phyloP scores from a whole-genome alignment of 75 land plant species.

The Adiantum capillusveneris region DNA sequence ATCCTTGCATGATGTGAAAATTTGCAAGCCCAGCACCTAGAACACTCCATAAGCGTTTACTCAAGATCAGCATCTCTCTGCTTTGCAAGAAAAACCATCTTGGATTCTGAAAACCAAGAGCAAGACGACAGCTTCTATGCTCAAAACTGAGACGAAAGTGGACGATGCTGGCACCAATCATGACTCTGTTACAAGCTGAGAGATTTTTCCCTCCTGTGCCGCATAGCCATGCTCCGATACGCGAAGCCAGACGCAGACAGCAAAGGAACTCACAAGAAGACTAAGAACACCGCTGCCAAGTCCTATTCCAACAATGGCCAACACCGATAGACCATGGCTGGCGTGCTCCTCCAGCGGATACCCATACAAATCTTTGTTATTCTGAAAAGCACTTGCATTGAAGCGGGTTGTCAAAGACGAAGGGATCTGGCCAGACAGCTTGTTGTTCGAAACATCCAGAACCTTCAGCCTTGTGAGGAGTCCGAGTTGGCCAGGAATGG shows the following conservation, averaged over 20 bases:
- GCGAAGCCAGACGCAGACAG: constrained; percentile 80
- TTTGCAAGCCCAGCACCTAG: too few relatives aligned
- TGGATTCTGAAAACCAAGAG: too few relatives aligned
- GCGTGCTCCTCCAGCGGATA: constrained; percentile 51
- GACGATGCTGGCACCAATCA: too few relatives aligned
- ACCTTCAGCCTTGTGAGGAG: constrained; percentile 44
- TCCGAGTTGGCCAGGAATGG: constrained; percentile 55
- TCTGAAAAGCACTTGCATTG: constrained; percentile 56
- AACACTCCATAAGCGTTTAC: too few relatives aligned
- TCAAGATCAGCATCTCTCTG: too few relatives aligned
- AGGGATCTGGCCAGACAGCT: constrained; percentile 62
- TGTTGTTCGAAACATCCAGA: constrained; percentile 65
- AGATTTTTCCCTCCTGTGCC: constrained; percentile 71
- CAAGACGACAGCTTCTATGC: too few relatives aligned
- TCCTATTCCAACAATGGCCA: constrained; percentile 86
- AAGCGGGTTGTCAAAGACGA: constrained; percentile 51
- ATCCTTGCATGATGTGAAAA: too few relatives aligned
- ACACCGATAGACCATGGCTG: constrained; percentile 40
- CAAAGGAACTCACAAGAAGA: constrained; percentile 76
- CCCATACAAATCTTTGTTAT: constrained; percentile 68
- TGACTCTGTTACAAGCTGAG: constrained; percentile 74
- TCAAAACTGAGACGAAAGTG: too few relatives aligned
- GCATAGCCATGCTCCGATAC: constrained; percentile 51
- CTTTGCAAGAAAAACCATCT: too few relatives aligned
- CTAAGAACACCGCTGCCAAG: constrained; percentile 80